A percentile compares a stretch with the other conserved stretches of the same genome.
Conservation (phyloP, 169 alveolate genomes). For the Plasmodium yoelii region DNA sequence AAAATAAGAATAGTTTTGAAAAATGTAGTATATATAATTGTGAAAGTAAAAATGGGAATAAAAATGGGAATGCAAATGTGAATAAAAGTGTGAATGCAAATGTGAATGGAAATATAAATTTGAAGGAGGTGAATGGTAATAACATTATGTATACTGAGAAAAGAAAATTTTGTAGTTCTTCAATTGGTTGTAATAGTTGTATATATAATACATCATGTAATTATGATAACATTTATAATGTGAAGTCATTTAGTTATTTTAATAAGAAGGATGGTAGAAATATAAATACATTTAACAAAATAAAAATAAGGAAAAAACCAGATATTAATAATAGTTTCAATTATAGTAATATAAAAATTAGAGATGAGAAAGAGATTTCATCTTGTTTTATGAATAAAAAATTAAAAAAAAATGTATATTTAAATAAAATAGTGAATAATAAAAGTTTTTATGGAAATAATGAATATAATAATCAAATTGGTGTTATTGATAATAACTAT, state of each 20-base stretch:
- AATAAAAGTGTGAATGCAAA: too few species aligned
- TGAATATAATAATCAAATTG: too few species aligned
- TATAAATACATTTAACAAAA: not conserved
- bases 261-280: constrained; percentile 9
- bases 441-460: not conserved
- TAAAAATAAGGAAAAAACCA: not conserved
- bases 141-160: constrained; percentile 25
- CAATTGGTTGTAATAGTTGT: constrained; percentile 35
- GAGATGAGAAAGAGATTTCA: not conserved
- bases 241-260: not conserved
- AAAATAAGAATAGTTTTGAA: constrained; percentile 8
- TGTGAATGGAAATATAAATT: not conserved
- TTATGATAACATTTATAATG: constrained; percentile 23
- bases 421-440: constrained; percentile 15
- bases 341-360: not conserved
- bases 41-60: not conserved
- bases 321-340: not conserved
- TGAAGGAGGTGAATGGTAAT: constrained; percentile 6
- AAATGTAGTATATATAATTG: constrained; percentile 11
- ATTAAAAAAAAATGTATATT: not conserved
- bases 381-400: constrained; percentile 13
- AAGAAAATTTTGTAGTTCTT: constrained; percentile 24
- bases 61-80: too few species aligned
- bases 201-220: constrained; percentile 37
- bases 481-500: too few species aligned